Percentiles rank a stretch among this genome's conserved stretches.
Evolutionary conservation across 1,284 basidiomycete genomes (phyloP).

Genomic region (Cryptococcus sp.): DNA sequence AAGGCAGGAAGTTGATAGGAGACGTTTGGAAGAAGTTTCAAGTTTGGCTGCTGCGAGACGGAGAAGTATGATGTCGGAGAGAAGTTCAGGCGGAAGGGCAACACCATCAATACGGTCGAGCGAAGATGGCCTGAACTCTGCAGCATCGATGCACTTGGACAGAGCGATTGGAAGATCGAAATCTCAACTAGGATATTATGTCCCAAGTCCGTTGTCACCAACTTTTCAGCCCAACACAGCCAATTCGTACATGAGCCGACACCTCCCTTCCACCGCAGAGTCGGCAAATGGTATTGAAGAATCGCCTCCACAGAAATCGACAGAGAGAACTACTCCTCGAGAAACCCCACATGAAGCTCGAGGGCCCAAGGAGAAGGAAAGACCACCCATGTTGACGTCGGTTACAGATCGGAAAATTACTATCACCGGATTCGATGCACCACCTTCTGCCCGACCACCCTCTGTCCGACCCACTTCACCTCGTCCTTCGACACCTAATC

Average conservation of each 20-base stretch:
- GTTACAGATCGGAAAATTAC: conserved; percentile 17
- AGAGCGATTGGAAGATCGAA: conserved; percentile 8
- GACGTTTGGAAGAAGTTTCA: conserved; percentile 37
- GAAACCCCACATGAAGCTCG: neutral
- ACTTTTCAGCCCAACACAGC: conserved; percentile 14
- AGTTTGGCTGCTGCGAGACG: conserved; percentile 34
- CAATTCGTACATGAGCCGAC: neutral
- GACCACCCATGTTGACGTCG: conserved; percentile 2
- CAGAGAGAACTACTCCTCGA: conserved; percentile 1
- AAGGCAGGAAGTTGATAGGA: conserved; percentile 35
- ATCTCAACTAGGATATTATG: conserved; percentile 22
- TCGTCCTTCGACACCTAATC: neutral
- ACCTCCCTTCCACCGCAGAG: neutral
- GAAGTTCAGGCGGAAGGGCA: conserved; percentile 23
- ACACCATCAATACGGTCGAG: conserved; percentile 30
- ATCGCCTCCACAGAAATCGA: conserved; percentile 6
- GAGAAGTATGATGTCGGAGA: conserved; percentile 36
- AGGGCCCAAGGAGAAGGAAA: neutral
- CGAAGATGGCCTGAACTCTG: conserved; percentile 19
- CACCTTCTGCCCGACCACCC: conserved; percentile 11
- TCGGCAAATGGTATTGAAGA: conserved; percentile 1
- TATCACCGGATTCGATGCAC: conserved; percentile 33
- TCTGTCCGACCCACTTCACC: conserved; percentile 1
- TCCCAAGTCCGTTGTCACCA: conserved; percentile 36
- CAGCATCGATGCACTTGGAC: conserved; percentile 3